A percentile compares a stretch with the other conserved stretches of the same genome.
Conservation (phyloP, 257 asterid genomes). For the Solanum corneliomulleri region DNA sequence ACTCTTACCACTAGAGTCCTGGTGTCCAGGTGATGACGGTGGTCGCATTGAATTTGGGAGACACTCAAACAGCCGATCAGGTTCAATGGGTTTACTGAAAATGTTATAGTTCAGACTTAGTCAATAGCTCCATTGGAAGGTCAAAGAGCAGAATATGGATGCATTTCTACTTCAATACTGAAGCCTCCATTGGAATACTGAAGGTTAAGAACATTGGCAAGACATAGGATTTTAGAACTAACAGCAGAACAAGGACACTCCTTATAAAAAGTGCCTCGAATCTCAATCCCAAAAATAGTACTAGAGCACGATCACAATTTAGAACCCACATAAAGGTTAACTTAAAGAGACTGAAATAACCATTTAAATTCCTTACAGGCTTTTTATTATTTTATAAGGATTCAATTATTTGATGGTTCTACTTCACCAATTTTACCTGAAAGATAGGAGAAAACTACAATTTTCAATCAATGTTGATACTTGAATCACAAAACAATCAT, state of each 20-base stretch:
- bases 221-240: neutral
- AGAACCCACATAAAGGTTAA: neutral
- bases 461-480: neutral
- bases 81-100: conserved; percentile 92
- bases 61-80: conserved; percentile 94
- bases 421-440: neutral
- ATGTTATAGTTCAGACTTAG: neutral
- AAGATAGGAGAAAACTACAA: neutral
- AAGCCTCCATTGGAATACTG: neutral
- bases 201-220: neutral
- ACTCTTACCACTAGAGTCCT: conserved; percentile 41
- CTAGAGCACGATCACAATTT: neutral
- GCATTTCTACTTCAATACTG: neutral
- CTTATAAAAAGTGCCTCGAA: neutral
- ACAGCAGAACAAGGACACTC: neutral
- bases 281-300: neutral
- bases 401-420: neutral
- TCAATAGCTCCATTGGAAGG: neutral
- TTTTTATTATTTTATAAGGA: neutral
- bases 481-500: neutral
- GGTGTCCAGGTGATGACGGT: conserved; percentile 72
- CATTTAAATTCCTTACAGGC: neutral
- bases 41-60: conserved; percentile 98
- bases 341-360: neutral
- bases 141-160: neutral